phyloP scores from a whole-genome alignment of 208 protist species.

The Zelonia costaricensis region DNA sequence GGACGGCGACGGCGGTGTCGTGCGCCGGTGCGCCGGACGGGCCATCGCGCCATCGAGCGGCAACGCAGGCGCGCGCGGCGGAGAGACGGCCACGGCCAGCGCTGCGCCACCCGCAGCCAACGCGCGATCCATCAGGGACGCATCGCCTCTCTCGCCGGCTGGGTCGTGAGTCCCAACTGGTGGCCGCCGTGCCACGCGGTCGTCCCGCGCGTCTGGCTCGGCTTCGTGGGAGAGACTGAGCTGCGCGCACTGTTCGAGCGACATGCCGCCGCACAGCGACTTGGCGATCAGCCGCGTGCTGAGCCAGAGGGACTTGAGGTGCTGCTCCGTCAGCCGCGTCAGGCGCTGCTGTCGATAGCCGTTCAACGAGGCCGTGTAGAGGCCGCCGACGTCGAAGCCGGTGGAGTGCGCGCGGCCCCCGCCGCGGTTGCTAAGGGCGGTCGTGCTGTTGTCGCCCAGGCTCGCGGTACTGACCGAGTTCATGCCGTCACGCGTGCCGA shows the following conservation, averaged over 20 bases:
- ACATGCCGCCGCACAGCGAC: constrained; percentile 8
- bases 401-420: background rate
- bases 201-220: too few relatives aligned
- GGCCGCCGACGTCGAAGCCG: constrained; percentile 16
- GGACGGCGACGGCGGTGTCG: too few relatives aligned
- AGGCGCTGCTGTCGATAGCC: constrained; percentile 31
- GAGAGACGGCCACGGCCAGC: too few relatives aligned
- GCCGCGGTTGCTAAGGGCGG: background rate
- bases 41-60: too few relatives aligned
- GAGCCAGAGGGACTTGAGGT: constrained; percentile 24
- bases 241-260: constrained; percentile 9
- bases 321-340: constrained; percentile 24
- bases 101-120: too few relatives aligned
- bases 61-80: too few relatives aligned
- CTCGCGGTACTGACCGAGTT: background rate
- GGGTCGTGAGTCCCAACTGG: too few relatives aligned
- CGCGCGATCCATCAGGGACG: too few relatives aligned
- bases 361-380: constrained; percentile 28
- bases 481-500: too few relatives aligned
- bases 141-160: too few relatives aligned
- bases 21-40: too few relatives aligned
- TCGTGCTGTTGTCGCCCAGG: background rate
- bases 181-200: too few relatives aligned
- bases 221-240: background rate
- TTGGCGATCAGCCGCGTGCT: constrained; percentile 10